Evolutionary conservation across 768 basidiomycete species (phyloP).

Genomic region (Dioszegia hungarica): DNA sequence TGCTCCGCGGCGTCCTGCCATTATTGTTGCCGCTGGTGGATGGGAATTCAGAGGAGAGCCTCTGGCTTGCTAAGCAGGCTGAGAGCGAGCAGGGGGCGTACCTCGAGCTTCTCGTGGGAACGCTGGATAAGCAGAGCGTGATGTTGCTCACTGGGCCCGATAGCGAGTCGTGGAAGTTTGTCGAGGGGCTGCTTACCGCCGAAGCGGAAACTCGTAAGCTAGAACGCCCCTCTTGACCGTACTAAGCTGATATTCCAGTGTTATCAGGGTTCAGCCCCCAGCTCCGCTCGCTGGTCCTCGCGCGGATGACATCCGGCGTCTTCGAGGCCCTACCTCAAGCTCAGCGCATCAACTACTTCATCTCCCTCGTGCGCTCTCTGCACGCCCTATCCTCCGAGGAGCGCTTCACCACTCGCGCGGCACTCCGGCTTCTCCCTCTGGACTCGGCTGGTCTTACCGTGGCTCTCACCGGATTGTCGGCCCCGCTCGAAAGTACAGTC

Average conservation of each 20-base stretch:
- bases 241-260: not conserved
- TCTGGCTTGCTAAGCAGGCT: constrained; percentile 5
- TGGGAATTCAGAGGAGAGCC: constrained; percentile 13
- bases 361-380: constrained; percentile 56
- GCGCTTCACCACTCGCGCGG: constrained; percentile 10
- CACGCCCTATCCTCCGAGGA: constrained; percentile 14
- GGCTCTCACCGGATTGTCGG: constrained; percentile 11
- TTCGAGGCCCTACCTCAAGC: constrained; percentile 57
- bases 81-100: constrained; percentile 12
- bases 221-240: not conserved
- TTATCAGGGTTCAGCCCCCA: not conserved
- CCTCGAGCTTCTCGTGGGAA: constrained; percentile 18
- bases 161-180: constrained; percentile 28
- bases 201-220: not conserved
- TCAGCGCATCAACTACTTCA: constrained; percentile 58
- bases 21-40: constrained; percentile 52
- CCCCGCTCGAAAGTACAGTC: constrained; percentile 23
- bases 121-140: constrained; percentile 11
- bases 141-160: constrained; percentile 17
- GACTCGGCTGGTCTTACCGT: constrained; percentile 14
- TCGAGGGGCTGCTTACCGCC: constrained; percentile 7
- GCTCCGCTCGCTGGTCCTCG: constrained; percentile 15
- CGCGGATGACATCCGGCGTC: constrained; percentile 48
- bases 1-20: constrained; percentile 60
- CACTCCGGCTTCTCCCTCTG: constrained; percentile 13